Evolutionary conservation across 345 rosid species (phyloP).

Genomic region (Fremontodendron californicum): DNA sequence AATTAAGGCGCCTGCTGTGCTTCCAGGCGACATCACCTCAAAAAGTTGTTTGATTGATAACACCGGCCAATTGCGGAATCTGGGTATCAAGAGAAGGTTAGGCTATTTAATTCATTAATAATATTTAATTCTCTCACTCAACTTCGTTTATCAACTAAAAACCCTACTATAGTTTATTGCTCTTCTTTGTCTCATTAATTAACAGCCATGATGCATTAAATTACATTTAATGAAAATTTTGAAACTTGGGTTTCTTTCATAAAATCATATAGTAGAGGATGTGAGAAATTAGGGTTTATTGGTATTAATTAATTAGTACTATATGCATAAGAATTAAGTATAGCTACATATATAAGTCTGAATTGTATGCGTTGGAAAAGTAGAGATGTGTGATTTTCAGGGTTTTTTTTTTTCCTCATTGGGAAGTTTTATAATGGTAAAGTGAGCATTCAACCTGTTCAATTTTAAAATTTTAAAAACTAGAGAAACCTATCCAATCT

Average conservation of each 20-base stretch:
- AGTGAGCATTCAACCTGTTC: no score
- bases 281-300: slow-evolving; percentile 3
- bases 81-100: slow-evolving; percentile 89
- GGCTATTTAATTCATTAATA: no score
- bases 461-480: no score
- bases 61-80: slow-evolving; percentile 53
- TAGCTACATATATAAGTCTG: neutral
- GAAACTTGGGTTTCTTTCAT: neutral
- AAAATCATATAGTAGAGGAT: neutral
- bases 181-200: slow-evolving; percentile 8
- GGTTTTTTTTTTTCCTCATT: neutral
- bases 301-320: neutral
- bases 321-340: neutral
- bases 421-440: no score
- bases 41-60: slow-evolving; percentile 40
- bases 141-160: no score
- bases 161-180: slow-evolving; percentile 8
- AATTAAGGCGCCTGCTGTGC: slow-evolving; percentile 13
- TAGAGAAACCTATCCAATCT: no score
- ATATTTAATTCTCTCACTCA: neutral
- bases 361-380: neutral
- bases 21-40: slow-evolving; percentile 32
- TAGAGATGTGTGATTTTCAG: neutral
- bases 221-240: neutral
- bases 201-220: neutral